Evolutionary conservation across 768 basidiomycete genomes (phyloP), one percentile per base, ranked within the genome.

Genomic region (Auriscalpium microsporum): DNA sequence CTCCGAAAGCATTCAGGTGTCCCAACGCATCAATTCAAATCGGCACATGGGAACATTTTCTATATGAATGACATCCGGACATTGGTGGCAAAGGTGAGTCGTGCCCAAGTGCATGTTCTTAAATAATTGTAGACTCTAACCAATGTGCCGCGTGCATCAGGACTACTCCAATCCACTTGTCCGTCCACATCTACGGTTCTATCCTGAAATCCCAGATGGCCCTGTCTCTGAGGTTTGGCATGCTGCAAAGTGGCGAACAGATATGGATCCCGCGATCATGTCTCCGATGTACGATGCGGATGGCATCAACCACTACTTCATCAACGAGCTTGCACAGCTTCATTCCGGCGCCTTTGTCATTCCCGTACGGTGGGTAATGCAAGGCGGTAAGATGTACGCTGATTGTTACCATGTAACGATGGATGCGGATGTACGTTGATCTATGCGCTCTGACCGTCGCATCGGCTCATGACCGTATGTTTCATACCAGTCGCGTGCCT

Each of bases 361-460:
- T 11, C 64, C 64, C 4, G n/a, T 60, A 8, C 50, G 58, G 5
- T 65, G 61, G 61, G 10, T 62, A 11, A 52, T n/a, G 3, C 33
- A 19, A 10, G 10, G 40, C 4, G 50, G 50, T 3, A 17, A 14
- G 2, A 35, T 55, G 34, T 47, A 49, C 50, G 55, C 50, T 7
- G 56, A 61, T 53, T 56, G 44, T 3, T 49, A 21, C 11, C 16
- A 2, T 7, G 56, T 57, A 1, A 50, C 21, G n/a, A 17, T 46
- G 35, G 14, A 44, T 35, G 3, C 16, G 0, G n/a, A 44, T 5
- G 55, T 56, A 35, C 16, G 49, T 56, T 34, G 10, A 8, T 10
- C n/a, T 19, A 10, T 4, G 7, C 34, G 6, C 11, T 35, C 49
- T 16, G 33, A 33, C 37, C 7, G 50, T 11, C 28, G 11, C n/a